Evolutionary conservation across 768 basidiomycete species (phyloP), one percentile per base, ranked within the genome.

Genomic region (Suillus lakei): DNA sequence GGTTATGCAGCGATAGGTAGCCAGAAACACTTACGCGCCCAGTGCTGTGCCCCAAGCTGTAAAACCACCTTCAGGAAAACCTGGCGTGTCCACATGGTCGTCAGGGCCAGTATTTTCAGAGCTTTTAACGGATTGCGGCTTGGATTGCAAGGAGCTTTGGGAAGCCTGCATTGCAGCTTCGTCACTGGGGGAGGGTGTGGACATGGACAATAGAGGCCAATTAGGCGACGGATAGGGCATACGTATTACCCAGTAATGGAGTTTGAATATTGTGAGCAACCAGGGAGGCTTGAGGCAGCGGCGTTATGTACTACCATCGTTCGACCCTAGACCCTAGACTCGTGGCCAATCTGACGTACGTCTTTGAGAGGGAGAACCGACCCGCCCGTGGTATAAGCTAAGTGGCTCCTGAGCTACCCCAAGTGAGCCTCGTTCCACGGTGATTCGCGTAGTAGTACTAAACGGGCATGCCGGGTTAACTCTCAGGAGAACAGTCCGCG

Each of bases 11-110:
- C 15, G 32, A 32, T 9, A 46, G 5, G 15, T 18, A 48, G 18
- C 32, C 41, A 41, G 3, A 43, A 59, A 53, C 32, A 66, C 74
- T 70, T 68, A 53, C 74, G 72, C 73, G 68, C 74, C 74, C n/a
- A 62, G 44, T 2, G 64, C 70, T 7, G 74, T 75, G 1, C 54
- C 50, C 74, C 74, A 75, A 32, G 73, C 74, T 12, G 65, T 60
- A 48, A 63, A 39, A 39, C 73, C 74, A 41, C 74, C 75, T 8
- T 77, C 75, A 28, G 72, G 74, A 26, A 65, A 43, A 12, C 60
- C 12, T 23, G 44, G n/a, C 26, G 58, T 18, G 12, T 30, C 56
- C 16, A 9, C 28, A 1, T 18, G 26, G 38, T 39, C 23, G 15
- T 13, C 36, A 26, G 26, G 16, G 7, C 36, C 38, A 9, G 39